Percentiles rank a stretch among this genome's conserved stretches.
Conservation (phyloP, 805 yeast genomes). For the Sugiyamaella qingdaonensis region DNA sequence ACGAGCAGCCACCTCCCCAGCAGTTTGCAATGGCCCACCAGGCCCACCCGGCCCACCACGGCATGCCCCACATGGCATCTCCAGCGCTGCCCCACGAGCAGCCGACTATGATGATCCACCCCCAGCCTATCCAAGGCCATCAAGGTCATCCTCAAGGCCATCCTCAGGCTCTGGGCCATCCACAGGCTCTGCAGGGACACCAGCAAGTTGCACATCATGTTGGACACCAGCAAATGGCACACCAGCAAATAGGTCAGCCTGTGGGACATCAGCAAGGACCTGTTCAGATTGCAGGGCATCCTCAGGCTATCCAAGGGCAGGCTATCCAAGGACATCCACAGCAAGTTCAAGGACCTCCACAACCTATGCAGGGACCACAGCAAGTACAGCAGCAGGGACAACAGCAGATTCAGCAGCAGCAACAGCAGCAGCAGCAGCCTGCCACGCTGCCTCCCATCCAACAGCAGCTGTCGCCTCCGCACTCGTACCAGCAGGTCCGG, state of each 20-base stretch:
- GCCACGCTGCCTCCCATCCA: background rate
- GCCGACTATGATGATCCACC: background rate
- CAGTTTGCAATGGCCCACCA: slow-evolving; percentile 1
- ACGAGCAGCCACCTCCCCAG: slow-evolving; percentile 5
- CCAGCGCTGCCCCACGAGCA: background rate
- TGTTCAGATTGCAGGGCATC: no score
- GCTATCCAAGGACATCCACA: background rate
- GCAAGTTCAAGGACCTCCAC: background rate
- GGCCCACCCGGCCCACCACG: slow-evolving; percentile 3
- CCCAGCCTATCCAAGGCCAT: background rate
- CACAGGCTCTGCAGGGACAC: background rate
- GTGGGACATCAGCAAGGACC: no score
- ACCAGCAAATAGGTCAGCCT: no score
- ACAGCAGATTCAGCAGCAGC: slow-evolving; percentile 8
- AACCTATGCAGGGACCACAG: no score
- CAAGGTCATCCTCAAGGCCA: no score
- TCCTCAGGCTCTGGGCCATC: background rate
- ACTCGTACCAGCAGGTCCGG: background rate
- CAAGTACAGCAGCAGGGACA: no score
- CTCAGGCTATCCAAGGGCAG: no score
- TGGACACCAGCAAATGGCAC: no score
- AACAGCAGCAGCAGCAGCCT: background rate
- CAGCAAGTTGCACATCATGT: no score
- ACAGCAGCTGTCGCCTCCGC: slow-evolving; percentile 4
- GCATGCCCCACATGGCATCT: background rate